Conservation (phyloP, 225 moss, liverwort and hornwort species). For the Straminergon stramineum region DNA sequence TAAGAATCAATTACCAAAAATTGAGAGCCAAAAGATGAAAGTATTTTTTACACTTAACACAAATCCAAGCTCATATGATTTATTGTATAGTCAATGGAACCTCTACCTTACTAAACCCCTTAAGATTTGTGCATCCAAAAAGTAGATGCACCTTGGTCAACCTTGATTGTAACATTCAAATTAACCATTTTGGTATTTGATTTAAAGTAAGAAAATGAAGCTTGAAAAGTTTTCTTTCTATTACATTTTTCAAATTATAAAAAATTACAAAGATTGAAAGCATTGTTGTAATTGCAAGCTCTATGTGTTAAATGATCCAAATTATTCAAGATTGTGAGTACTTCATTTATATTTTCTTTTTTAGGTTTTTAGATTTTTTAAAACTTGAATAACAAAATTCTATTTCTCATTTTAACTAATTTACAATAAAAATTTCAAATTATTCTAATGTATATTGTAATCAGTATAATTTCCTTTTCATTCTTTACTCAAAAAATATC, state of each 20-base stretch:
- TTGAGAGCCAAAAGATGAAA: not conserved
- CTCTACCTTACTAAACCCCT: not conserved
- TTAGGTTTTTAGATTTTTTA: no score
- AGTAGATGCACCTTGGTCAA: not conserved
- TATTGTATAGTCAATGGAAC: not conserved
- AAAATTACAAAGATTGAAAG: not conserved
- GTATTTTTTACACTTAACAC: not conserved
- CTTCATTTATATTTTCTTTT: no score
- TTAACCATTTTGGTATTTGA: no score
- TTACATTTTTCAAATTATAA: not conserved
- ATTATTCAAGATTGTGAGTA: no score
- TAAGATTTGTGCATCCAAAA: not conserved
- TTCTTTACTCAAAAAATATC: no score
- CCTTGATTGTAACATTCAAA: not conserved
- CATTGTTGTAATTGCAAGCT: not conserved
- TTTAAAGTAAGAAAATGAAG: not conserved
- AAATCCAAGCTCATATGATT: not conserved
- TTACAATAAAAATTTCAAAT: no score
- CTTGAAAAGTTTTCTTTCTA: not conserved
- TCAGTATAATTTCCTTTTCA: no score
- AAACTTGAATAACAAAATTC: no score
- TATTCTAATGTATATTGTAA: no score
- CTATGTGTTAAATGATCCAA: not conserved
- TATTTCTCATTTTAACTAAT: no score
- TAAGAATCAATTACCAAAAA: not conserved